These are phyloP conservation scores for Wickerhamiella sergipiensis DNA, from an alignment of 805 yeast genomes.

Conservation along the genomic window DNA sequence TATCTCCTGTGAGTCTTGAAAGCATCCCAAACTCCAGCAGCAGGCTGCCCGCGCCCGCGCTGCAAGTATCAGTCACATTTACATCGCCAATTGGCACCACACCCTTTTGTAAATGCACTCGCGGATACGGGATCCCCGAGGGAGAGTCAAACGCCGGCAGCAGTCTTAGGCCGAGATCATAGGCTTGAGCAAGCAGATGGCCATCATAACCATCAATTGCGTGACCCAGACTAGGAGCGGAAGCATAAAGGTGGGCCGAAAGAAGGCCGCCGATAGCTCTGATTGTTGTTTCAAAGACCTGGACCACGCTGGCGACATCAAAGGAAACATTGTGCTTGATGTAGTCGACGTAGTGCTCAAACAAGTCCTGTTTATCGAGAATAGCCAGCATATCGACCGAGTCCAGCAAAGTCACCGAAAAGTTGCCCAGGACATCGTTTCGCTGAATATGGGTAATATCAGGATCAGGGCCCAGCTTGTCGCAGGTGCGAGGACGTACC, in stretches of 20 bases:
- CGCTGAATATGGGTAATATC: conserved; percentile 40
- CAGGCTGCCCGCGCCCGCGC: conserved; percentile 79
- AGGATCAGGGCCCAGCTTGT: conserved; percentile 51
- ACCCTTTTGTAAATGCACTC: conserved; percentile 55
- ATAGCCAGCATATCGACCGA: conserved; percentile 67
- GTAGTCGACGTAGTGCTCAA: conserved; percentile 33
- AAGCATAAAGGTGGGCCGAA: conserved; percentile 62
- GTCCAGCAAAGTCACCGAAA: conserved; percentile 66
- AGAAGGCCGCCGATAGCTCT: conserved; percentile 71
- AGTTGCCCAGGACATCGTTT: conserved; percentile 80
- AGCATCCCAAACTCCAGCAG: conserved; percentile 67
- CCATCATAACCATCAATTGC: conserved; percentile 45
- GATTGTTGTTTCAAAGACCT: conserved; percentile 78
- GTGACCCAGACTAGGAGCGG: conserved; percentile 34
- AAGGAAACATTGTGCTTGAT: conserved; percentile 34
- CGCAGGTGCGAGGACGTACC: conserved; percentile 59
- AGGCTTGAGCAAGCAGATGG: conserved; percentile 54
- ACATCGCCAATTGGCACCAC: conserved; percentile 19
- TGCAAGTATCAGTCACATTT: conserved; percentile 49
- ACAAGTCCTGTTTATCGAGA: conserved; percentile 46
- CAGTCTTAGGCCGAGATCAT: conserved; percentile 59
- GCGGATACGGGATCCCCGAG: conserved; percentile 59
- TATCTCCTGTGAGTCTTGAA: conserved; percentile 62
- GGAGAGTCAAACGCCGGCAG: conserved; percentile 54
- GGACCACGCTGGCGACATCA: conserved; percentile 56